Percentiles rank a stretch among this genome's conserved stretches.
phyloP scores from a whole-genome alignment of 495 filamentous ascomycete genomes.

The Penicillium odoratum region DNA sequence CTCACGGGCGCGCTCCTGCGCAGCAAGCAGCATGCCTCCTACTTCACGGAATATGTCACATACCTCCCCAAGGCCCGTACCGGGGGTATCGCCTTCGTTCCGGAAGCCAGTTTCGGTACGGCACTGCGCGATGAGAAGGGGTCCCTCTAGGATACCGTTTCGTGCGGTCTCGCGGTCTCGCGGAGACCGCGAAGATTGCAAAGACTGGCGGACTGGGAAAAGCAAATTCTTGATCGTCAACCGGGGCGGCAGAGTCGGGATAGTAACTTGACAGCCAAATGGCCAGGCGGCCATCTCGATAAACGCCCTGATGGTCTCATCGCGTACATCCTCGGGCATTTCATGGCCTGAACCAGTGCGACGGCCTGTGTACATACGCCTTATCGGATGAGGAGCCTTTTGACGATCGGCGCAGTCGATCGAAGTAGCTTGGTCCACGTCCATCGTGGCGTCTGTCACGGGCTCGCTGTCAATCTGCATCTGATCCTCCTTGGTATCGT shows the following conservation, averaged over 20 bases:
- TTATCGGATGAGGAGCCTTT: slow-evolving; percentile 15
- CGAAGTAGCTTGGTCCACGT: slow-evolving; percentile 28
- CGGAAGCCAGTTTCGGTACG: slow-evolving; percentile 58
- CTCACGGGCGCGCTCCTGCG: slow-evolving; percentile 79
- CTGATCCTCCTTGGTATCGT: slow-evolving; percentile 15
- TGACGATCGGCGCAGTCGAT: slow-evolving; percentile 2
- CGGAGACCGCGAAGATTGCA: slow-evolving; percentile 66
- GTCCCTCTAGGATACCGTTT: slow-evolving; percentile 73
- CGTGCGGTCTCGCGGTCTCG: slow-evolving; percentile 68
- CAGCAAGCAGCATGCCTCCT: slow-evolving; percentile 70
- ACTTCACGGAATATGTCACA: slow-evolving; percentile 75
- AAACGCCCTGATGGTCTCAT: slow-evolving; percentile 68
- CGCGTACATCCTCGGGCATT: slow-evolving; percentile 75
- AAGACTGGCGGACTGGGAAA: slow-evolving; percentile 51
- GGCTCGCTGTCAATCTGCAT: slow-evolving; percentile 27
- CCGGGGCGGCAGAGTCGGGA: slow-evolving; percentile 62
- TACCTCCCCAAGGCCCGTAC: slow-evolving; percentile 54
- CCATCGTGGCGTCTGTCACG: slow-evolving; percentile 29
- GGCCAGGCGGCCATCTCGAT: slow-evolving; percentile 78
- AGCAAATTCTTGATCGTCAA: slow-evolving; percentile 56
- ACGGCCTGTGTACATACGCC: slow-evolving; percentile 48
- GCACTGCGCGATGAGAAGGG: slow-evolving; percentile 59
- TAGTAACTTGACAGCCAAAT: slow-evolving; percentile 70
- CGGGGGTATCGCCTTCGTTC: slow-evolving; percentile 29
- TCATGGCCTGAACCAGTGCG: slow-evolving; percentile 63